A percentile compares a stretch with the other conserved stretches of the same genome.
These are phyloP conservation scores for Allomyces javanicus DNA, from an alignment of 192 early-diverging fungal species.

Conservation along the genomic window DNA sequence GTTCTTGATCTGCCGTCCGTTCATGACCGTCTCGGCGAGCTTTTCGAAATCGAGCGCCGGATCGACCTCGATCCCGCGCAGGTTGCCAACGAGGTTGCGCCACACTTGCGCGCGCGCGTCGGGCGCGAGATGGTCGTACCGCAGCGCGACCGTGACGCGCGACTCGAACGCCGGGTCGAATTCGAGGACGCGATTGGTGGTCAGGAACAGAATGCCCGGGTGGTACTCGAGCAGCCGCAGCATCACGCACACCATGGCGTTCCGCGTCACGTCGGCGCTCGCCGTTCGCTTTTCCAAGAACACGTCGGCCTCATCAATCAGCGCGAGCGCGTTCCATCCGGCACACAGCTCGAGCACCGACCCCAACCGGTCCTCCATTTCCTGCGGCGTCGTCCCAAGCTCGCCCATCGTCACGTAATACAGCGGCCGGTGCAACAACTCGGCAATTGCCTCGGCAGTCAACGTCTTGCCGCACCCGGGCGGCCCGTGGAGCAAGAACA, in stretches of 20 bases:
- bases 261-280: slow-evolving; percentile 24
- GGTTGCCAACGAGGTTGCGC: background rate
- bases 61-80: slow-evolving; percentile 1
- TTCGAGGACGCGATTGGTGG: slow-evolving; percentile 34
- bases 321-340: slow-evolving; percentile 29
- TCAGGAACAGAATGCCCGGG: slow-evolving; percentile 38
- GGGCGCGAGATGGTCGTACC: slow-evolving; percentile 19
- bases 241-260: slow-evolving; percentile 36
- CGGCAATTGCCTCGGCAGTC: slow-evolving; percentile 37
- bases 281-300: slow-evolving; percentile 28
- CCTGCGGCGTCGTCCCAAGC: slow-evolving; percentile 28
- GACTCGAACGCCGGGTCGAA: slow-evolving; percentile 37
- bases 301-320: slow-evolving; percentile 39
- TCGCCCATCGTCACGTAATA: slow-evolving; percentile 42
- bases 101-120: background rate
- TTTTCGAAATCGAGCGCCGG: slow-evolving; percentile 9
- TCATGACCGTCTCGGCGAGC: slow-evolving; percentile 12
- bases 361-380: slow-evolving; percentile 25
- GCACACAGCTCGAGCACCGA: slow-evolving; percentile 28
- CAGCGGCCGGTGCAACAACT: slow-evolving; percentile 26
- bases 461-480: slow-evolving; percentile 37
- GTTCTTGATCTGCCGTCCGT: slow-evolving; percentile 26
- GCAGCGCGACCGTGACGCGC: slow-evolving; percentile 27
- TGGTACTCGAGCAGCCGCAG: slow-evolving; percentile 38
- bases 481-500: slow-evolving; percentile 35